These are phyloP conservation scores for Pseudevernia furfuracea DNA, from an alignment of 495 filamentous ascomycete genomes.

Conservation along the genomic window DNA sequence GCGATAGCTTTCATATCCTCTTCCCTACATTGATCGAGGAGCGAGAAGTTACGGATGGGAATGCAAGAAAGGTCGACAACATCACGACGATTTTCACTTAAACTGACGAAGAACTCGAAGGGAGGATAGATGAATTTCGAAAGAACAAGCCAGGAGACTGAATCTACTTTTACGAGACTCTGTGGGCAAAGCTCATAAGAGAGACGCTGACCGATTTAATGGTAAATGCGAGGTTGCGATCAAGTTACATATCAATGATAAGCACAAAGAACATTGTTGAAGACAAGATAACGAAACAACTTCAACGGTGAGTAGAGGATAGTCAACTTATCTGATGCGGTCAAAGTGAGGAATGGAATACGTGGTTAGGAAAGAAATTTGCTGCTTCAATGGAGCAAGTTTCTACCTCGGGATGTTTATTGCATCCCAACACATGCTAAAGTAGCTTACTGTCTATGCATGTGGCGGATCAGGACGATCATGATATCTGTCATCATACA, in stretches of 20 bases:
- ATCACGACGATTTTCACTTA: conserved; percentile 11
- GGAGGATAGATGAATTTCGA: not conserved
- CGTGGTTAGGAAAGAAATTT: too few species aligned
- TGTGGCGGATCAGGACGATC: too few species aligned
- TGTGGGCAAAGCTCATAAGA: conserved; percentile 6
- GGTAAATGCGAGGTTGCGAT: conserved; percentile 13
- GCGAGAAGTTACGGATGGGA: not conserved
- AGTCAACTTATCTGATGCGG: too few species aligned
- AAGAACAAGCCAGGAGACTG: conserved; percentile 2
- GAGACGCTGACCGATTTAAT: not conserved
- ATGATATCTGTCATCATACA: too few species aligned
- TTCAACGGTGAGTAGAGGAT: too few species aligned
- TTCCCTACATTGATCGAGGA: conserved; percentile 11
- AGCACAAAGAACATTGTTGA: not conserved
- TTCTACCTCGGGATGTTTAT: too few species aligned
- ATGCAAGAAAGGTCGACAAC: conserved; percentile 3
- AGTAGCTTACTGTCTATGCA: too few species aligned
- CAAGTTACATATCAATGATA: conserved; percentile 4
- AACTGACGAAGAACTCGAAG: not conserved
- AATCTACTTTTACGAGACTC: not conserved
- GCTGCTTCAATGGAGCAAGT: too few species aligned
- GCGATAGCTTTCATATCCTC: not conserved
- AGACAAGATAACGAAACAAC: not conserved
- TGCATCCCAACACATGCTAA: too few species aligned
- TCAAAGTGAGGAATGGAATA: too few species aligned